These are phyloP conservation scores for Coemansia sp. DNA, from an alignment of 192 early-diverging fungal genomes.

Conservation along the genomic window DNA sequence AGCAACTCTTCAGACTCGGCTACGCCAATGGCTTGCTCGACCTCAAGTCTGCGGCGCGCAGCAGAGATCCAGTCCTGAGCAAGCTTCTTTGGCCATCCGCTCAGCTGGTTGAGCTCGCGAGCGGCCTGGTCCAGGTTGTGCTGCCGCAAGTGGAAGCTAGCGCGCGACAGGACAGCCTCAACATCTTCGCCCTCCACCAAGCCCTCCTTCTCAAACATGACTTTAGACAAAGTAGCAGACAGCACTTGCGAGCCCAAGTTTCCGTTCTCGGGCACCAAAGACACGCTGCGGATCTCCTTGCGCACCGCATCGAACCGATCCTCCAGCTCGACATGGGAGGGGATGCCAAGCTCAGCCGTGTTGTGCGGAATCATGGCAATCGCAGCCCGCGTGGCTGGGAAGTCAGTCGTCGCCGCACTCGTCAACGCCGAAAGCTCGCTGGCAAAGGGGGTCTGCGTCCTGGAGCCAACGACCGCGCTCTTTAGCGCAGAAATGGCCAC, in stretches of 20 bases:
- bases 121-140: conserved; percentile 85
- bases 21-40: conserved; percentile 87
- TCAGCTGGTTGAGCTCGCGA: conserved; percentile 92
- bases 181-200: conserved; percentile 84
- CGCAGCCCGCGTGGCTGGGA: conserved; percentile 62
- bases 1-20: conserved; percentile 56
- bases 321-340: conserved; percentile 67
- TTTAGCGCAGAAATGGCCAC: conserved; percentile 70
- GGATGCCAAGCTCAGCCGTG: conserved; percentile 64
- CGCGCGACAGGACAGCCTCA: conserved; percentile 81
- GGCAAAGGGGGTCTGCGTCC: conserved; percentile 64
- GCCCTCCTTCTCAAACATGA: conserved; percentile 87
- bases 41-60: conserved; percentile 82
- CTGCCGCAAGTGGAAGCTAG: conserved; percentile 72
- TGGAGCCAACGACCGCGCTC: conserved; percentile 50
- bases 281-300: conserved; percentile 71
- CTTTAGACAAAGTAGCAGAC: conserved; percentile 67
- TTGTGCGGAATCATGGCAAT: conserved; percentile 62
- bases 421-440: conserved; percentile 69
- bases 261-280: conserved; percentile 87
- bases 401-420: conserved; percentile 58
- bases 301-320: conserved; percentile 73
- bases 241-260: conserved; percentile 83
- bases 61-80: conserved; percentile 86
- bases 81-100: conserved; percentile 87